Base-by-base conservation (phyloP, 176 grass and related monocot genomes). In the Thalia dealbata region DNA sequence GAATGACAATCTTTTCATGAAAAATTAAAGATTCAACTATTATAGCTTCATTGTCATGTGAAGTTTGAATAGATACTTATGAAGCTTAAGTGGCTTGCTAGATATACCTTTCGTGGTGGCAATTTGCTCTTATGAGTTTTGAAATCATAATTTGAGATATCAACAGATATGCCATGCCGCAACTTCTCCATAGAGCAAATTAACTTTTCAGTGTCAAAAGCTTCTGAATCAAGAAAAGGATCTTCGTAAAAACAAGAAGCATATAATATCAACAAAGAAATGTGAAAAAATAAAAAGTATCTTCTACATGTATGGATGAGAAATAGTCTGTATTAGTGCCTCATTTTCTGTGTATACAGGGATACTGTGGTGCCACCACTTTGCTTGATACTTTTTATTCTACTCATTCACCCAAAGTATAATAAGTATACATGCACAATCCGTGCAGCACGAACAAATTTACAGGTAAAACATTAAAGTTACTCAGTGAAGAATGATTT, bases 71-170 rank as follows among this genome's bases (percentile, higher is more conserved):
- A 62, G 6, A 16, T 42, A 8, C 42, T 19, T 67, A 42, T 67
- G 30, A 67, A n/a, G 64, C 16, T 29, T 14, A 58, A 22, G 54
- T 58, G 28, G 14, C n/a, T 19, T 67, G 14, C 15, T 43, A 16
- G 64, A 67, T 67, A 67, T 85, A 97, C 95, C 95, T 93, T 93
- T 52, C 90, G 78, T 64, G 85, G 80, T 71, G 73, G 73, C 78
- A 77, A 64, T 22, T 81, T 59, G 23, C 82, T 88, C 87, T 91
- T 97, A 75, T 97, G 84, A 83, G 85, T 97, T 84, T 86, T 97
- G 73, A 92, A 92, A 84, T 97, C 84, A 74, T 97, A 97, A 65
- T 61, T 88, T 62, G 95, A 90, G 78, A 93, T 79, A 77, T 93
- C 87, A 72, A 86, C 90, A 72, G 90, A 82, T 54, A 84, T 83